Evolutionary conservation across 352 stramenopile species (phyloP).

Genomic region (Globisporangium alternatum): DNA sequence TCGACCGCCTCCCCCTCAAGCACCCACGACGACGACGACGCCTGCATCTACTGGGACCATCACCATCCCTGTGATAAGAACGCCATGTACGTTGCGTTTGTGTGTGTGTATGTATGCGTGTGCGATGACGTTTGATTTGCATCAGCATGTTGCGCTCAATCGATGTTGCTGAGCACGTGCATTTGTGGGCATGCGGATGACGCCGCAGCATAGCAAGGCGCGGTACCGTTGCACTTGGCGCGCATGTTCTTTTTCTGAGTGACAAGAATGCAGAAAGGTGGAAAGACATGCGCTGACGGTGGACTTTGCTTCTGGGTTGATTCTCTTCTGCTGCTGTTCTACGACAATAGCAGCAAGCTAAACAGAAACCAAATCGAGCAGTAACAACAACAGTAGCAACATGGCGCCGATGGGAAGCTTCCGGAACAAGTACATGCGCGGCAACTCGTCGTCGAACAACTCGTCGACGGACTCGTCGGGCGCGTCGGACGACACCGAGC

Average conservation of each 20-base stretch:
- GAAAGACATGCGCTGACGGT: background rate
- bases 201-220: no score
- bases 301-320: background rate
- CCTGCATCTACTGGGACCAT: background rate
- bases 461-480: slow-evolving; percentile 41
- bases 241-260: background rate
- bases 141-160: no score
- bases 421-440: slow-evolving; percentile 56
- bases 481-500: slow-evolving; percentile 61
- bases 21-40: background rate
- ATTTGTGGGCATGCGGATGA: no score
- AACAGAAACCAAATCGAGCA: background rate
- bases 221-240: background rate
- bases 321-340: background rate
- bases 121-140: no score
- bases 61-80: background rate
- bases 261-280: background rate
- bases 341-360: background rate
- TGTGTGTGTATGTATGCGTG: no score
- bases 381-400: background rate
- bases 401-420: slow-evolving; percentile 56
- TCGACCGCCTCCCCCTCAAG: background rate
- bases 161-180: no score
- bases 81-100: background rate
- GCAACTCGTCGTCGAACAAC: slow-evolving; percentile 48